Conservation (phyloP, 306 rosid species). For the Medicago arabica region DNA sequence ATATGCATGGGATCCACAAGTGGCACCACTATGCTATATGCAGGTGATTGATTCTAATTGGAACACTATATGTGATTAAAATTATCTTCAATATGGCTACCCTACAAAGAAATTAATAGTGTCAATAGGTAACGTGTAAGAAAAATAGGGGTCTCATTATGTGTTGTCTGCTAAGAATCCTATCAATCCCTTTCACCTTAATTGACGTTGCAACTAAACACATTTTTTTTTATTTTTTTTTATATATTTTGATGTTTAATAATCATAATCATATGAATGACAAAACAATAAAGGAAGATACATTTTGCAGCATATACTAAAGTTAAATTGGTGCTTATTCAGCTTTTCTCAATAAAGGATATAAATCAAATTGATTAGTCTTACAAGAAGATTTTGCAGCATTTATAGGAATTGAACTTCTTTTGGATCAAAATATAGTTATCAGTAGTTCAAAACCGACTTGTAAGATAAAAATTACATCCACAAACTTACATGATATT, state of each 20-base stretch:
- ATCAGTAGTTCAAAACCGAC: constrained; percentile 5
- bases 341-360: constrained; percentile 9
- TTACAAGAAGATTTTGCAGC: constrained; percentile 2
- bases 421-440: constrained; percentile 19
- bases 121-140: constrained; percentile 25
- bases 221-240: constrained; percentile 39
- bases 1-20: constrained; percentile 15
- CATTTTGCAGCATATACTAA: constrained; percentile 27
- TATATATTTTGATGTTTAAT: not conserved
- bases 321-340: constrained; percentile 15
- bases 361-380: constrained; percentile 14
- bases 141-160: constrained; percentile 27
- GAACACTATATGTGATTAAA: not conserved
- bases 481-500: too few relatives aligned
- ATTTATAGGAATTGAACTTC: not conserved
- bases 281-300: not conserved
- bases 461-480: too few relatives aligned
- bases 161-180: constrained; percentile 12
- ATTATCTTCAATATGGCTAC: constrained; percentile 29
- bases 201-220: constrained; percentile 44
- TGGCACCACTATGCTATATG: constrained; percentile 19
- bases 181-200: constrained; percentile 45
- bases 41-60: constrained; percentile 24
- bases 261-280: not conserved
- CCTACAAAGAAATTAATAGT: constrained; percentile 34